Evolutionary conservation across 441 rosid genomes (phyloP), one percentile per base, ranked within the genome.

Genomic region (Gossypium aridum): DNA sequence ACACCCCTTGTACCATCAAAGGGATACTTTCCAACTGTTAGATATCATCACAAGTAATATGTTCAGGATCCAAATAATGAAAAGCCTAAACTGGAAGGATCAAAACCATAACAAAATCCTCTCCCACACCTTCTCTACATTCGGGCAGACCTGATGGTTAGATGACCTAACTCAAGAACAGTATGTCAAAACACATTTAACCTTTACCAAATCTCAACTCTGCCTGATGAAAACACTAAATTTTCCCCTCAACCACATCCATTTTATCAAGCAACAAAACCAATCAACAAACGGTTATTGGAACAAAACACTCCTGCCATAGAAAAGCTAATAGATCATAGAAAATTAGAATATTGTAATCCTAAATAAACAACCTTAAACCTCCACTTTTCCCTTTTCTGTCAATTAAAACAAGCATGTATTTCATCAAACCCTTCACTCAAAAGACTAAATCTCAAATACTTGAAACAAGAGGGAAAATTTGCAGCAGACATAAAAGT

Each of bases 1-100:
- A 85, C 43, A 89, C 88, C 71, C 93, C 89, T 84, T 87, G 86
- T 17, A 89, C 90, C 93, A 89, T 86, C 81, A 80, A 74, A 28
- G 88, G 90, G 71, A 89, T 84, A 76, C 87, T 85, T 85, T 87
- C 90, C 78, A 89, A 63, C 93, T 89, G 87, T 75, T 63, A 70
- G 72, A 45, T 73, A 64, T 82, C 57, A 83, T 61, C 65, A 85
- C 73, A 72, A 76, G 55, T 53, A 51, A 14, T 4, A 47, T 10
- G 12, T 60, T 39, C 55, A 61, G 45, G 28, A 23, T 72, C 60
- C 69, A 43, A 23, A 60, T n/a, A n/a, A 72, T 13, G 34, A 65
- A 19, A 70, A 12, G 43, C 66, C 71, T 23, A 72, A 39, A 20
- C 22, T 25, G 7, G 2, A 4, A 54, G 20, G 28, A 28, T 5